These are phyloP conservation scores for Ophiostoma novo-ulmi DNA, from an alignment of 2,329 filamentous ascomycete genomes.

Conservation along the genomic window DNA sequence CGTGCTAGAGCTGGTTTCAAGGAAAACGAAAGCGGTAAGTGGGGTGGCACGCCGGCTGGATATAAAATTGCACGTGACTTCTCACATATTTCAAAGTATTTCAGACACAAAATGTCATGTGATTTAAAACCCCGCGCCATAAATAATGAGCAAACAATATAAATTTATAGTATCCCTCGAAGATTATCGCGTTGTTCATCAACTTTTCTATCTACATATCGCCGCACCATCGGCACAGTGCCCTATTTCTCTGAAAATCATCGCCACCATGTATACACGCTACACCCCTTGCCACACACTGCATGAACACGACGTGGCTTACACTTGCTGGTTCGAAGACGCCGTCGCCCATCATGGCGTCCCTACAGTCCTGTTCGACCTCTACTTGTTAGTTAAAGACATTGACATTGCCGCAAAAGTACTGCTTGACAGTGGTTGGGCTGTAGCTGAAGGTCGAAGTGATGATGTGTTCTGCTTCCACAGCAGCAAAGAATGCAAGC, in stretches of 20 bases:
- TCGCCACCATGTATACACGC: not conserved
- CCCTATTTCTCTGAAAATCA: not conserved
- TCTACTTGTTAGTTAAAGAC: conserved; percentile 13
- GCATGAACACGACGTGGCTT: not conserved
- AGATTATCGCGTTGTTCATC: too few species aligned
- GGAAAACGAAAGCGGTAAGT: too few species aligned
- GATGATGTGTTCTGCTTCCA: not conserved
- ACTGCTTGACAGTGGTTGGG: not conserved
- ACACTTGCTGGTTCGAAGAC: conserved; percentile 14
- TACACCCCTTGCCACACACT: not conserved
- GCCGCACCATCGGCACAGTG: not conserved
- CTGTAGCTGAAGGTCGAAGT: not conserved
- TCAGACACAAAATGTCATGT: too few species aligned
- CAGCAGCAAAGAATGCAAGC: not conserved
- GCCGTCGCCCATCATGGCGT: conserved; percentile 10
- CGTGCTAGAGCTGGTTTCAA: too few species aligned
- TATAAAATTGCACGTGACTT: too few species aligned
- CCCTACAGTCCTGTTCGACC: not conserved
- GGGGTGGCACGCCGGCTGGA: too few species aligned
- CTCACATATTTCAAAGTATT: too few species aligned
- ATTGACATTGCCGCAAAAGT: not conserved
- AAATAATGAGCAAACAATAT: too few species aligned
- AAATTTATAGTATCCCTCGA: too few species aligned
- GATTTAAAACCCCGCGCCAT: too few species aligned
- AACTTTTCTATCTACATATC: not conserved